A percentile compares a stretch with the other conserved stretches of the same genome.
These are phyloP conservation scores for Thelonectria blattea DNA, from an alignment of 2,329 filamentous ascomycete genomes.

Conservation along the genomic window DNA sequence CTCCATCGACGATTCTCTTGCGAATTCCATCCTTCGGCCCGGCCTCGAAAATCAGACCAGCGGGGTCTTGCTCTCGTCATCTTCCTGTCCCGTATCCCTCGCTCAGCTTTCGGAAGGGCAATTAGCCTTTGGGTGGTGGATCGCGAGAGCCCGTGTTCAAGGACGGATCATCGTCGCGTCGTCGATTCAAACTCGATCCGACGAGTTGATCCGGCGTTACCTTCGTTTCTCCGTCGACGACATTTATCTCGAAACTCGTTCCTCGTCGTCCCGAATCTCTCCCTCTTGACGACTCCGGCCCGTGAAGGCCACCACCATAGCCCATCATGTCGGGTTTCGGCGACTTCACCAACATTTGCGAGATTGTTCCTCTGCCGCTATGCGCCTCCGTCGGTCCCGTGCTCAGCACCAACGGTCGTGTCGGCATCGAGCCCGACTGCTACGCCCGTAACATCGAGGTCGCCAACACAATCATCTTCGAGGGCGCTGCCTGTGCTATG, in stretches of 20 bases:
- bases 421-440: constrained; percentile 87
- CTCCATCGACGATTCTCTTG: background rate
- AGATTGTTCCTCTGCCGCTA: constrained; percentile 81
- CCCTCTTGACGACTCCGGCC: background rate
- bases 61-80: background rate
- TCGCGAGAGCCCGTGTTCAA: background rate
- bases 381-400: constrained; percentile 84
- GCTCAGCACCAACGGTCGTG: constrained; percentile 68
- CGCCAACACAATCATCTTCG: constrained; percentile 98
- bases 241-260: background rate
- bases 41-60: background rate
- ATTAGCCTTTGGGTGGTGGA: background rate
- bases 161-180: background rate
- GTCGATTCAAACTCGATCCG: background rate
- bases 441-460: constrained; percentile 95
- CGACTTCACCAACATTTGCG: constrained; percentile 87
- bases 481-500: constrained; percentile 87
- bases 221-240: background rate
- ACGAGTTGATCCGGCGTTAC: background rate
- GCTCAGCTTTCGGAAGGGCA: background rate
- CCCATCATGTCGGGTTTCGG: constrained; percentile 80
- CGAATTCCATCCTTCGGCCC: background rate
- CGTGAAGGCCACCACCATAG: background rate
- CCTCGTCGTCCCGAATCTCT: background rate
- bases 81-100: background rate